Evolutionary conservation across 2,329 filamentous ascomycete genomes (phyloP).

Genomic region (Epichloe hybrida): DNA sequence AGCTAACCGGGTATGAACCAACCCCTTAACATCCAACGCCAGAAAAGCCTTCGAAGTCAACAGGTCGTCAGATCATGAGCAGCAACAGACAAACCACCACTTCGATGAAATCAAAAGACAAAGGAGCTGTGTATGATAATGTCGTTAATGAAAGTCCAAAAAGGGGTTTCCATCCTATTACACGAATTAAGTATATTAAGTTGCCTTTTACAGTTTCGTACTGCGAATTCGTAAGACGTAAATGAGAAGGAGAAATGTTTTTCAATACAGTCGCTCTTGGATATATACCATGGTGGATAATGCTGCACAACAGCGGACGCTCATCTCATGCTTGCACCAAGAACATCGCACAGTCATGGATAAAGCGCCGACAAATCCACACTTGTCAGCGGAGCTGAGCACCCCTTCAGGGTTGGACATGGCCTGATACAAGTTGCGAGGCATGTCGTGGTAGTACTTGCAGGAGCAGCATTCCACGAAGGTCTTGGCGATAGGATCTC

Average conservation of each 20-base stretch:
- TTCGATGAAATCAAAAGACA: too few relatives aligned
- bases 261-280: conserved; percentile 45
- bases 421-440: conserved; percentile 48
- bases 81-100: too few relatives aligned
- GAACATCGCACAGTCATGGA: conserved; percentile 53
- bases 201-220: background rate
- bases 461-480: conserved; percentile 53
- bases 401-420: conserved; percentile 46
- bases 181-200: background rate
- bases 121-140: too few relatives aligned
- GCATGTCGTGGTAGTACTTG: conserved; percentile 53
- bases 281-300: conserved; percentile 54
- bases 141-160: too few relatives aligned
- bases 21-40: background rate
- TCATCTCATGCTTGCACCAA: conserved; percentile 63
- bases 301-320: conserved; percentile 52
- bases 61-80: too few relatives aligned
- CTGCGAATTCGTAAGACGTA: background rate
- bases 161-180: too few relatives aligned
- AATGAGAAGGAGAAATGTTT: background rate
- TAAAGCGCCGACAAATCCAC: conserved; percentile 41
- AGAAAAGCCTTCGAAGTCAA: background rate
- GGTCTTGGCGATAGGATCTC: conserved; percentile 43
- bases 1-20: background rate
- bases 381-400: conserved; percentile 31